A percentile compares a stretch with the other conserved stretches of the same genome.
Conservation (phyloP, 1,139 yeast genomes). For the Lodderomyces theae region DNA sequence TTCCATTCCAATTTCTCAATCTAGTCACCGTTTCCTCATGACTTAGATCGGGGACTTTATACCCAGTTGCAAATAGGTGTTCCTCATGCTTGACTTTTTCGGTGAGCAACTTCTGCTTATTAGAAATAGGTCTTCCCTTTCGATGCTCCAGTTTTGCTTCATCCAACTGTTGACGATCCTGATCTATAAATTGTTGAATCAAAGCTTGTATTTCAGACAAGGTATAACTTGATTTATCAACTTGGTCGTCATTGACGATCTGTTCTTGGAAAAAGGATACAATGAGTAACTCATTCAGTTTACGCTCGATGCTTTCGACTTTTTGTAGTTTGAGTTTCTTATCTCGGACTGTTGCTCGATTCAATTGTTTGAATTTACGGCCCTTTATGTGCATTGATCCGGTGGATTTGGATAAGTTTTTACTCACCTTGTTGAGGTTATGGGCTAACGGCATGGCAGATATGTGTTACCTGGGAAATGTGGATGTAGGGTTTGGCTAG, state of each 20-base stretch:
- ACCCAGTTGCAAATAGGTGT: slow-evolving; percentile 67
- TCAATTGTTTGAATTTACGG: slow-evolving; percentile 78
- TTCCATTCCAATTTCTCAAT: slow-evolving; percentile 75
- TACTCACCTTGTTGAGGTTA: slow-evolving; percentile 24
- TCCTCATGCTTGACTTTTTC: slow-evolving; percentile 58
- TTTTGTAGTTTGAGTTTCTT: slow-evolving; percentile 62
- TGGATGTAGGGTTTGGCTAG: too few relatives aligned
- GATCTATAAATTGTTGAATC: slow-evolving; percentile 58
- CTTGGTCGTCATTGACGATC: slow-evolving; percentile 38
- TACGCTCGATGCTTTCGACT: slow-evolving; percentile 52
- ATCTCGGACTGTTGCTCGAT: slow-evolving; percentile 83
- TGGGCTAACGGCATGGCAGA: slow-evolving; percentile 72
- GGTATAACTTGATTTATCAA: slow-evolving; percentile 40
- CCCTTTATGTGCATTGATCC: slow-evolving; percentile 82
- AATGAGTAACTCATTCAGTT: slow-evolving; percentile 56
- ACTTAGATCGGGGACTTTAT: slow-evolving; percentile 68
- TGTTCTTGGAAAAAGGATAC: slow-evolving; percentile 65
- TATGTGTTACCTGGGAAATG: slow-evolving; percentile 2
- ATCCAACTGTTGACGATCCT: slow-evolving; percentile 72
- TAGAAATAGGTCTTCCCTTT: slow-evolving; percentile 82
- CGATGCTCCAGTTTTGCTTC: slow-evolving; percentile 60
- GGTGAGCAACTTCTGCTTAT: slow-evolving; percentile 65
- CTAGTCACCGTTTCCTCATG: slow-evolving; percentile 57
- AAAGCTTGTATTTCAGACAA: slow-evolving; percentile 59
- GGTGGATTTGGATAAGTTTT: slow-evolving; percentile 55